phyloP scores from a whole-genome alignment of 805 yeast species.

The Sugiyamaella qingdaonensis region DNA sequence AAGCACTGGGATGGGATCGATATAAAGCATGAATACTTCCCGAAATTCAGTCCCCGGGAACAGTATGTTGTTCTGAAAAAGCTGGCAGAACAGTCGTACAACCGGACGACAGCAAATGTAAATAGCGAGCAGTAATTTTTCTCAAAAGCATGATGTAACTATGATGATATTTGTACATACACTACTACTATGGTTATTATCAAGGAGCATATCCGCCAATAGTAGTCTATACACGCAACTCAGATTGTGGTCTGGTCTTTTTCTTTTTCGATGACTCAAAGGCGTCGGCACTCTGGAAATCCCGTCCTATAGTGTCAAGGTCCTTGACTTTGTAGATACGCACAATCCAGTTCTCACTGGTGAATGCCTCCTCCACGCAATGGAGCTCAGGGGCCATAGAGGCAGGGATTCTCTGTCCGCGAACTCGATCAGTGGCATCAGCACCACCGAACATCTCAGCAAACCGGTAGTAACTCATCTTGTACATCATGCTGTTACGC shows the following conservation, averaged over 20 bases:
- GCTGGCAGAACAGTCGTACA: constrained; percentile 12
- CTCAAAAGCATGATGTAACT: no score
- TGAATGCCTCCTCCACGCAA: constrained; percentile 88
- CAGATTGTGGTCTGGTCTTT: constrained; percentile 22
- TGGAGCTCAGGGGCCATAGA: constrained; percentile 52
- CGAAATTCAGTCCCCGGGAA: constrained; percentile 23
- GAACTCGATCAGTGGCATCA: constrained; percentile 65
- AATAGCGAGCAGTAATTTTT: constrained; percentile 1
- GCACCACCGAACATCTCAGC: constrained; percentile 58
- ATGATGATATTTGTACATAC: background rate
- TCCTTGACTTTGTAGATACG: constrained; percentile 91
- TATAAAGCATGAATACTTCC: constrained; percentile 21
- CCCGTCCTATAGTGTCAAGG: constrained; percentile 81
- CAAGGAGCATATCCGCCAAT: background rate
- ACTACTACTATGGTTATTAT: no score
- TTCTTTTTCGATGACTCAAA: constrained; percentile 17
- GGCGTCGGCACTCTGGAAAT: constrained; percentile 27
- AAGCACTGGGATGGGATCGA: constrained; percentile 54
- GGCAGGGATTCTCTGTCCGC: constrained; percentile 67
- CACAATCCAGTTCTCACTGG: constrained; percentile 95
- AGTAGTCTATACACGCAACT: constrained; percentile 17
- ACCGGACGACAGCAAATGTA: background rate
- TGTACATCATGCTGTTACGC: constrained; percentile 89
- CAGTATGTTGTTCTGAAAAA: constrained; percentile 20
- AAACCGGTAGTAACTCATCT: constrained; percentile 87